These are phyloP conservation scores for Recurvomyces mirabilis DNA, from an alignment of 495 filamentous ascomycete species.

Conservation along the genomic window DNA sequence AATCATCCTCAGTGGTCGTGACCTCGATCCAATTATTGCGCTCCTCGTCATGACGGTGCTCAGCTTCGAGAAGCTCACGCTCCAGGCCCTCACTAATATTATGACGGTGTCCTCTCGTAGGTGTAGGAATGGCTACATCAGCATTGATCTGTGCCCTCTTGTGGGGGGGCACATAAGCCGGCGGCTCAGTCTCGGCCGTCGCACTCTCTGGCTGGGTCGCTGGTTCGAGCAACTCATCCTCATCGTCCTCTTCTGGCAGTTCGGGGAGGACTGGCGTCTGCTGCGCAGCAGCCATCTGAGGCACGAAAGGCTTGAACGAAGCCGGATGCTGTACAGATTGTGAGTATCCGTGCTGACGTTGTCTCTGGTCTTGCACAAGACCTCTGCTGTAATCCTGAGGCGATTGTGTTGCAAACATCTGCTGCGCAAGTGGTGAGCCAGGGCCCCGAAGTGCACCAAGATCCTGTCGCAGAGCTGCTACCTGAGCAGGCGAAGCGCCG, in stretches of 20 bases:
- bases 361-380: conserved; percentile 8
- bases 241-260: conserved; percentile 45
- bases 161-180: conserved; percentile 20
- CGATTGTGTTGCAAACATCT: conserved; percentile 11
- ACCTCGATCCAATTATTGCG: conserved; percentile 7
- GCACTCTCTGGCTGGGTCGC: conserved; percentile 42
- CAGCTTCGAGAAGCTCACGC: conserved; percentile 73
- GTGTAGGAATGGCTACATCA: conserved; percentile 54
- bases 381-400: conserved; percentile 10
- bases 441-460: conserved; percentile 2
- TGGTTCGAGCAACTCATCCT: conserved; percentile 28
- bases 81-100: conserved; percentile 66
- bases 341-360: conserved; percentile 23
- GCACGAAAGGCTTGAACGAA: conserved; percentile 17
- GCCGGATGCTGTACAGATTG: conserved; percentile 25
- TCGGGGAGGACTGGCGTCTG: conserved; percentile 40
- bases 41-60: conserved; percentile 51
- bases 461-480: conserved; percentile 6
- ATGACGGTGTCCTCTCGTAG: conserved; percentile 48
- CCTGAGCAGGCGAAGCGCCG: conserved; percentile 10
- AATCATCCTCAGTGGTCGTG: neutral
- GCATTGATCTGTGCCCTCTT: conserved; percentile 34
- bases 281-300: conserved; percentile 47
- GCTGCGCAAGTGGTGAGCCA: conserved; percentile 19
- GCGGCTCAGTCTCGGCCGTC: conserved; percentile 24